Conservation (phyloP, 805 yeast species). For the Teunomyces aglyptinius region DNA sequence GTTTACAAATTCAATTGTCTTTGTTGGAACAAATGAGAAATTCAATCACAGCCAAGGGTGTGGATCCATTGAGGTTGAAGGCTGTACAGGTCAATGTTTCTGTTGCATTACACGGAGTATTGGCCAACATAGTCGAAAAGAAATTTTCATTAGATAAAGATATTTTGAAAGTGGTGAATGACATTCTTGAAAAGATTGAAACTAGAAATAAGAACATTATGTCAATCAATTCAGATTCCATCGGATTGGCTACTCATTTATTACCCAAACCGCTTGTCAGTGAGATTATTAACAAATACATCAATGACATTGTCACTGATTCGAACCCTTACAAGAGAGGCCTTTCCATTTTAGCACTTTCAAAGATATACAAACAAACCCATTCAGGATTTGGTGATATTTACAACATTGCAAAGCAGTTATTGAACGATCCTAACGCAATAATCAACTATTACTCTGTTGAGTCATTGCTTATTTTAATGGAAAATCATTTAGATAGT, state of each 20-base stretch:
- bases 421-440: constrained; percentile 81
- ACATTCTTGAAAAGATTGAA: constrained; percentile 47
- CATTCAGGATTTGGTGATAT: constrained; percentile 40
- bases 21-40: constrained; percentile 77
- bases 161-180: constrained; percentile 46
- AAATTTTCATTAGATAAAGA: constrained; percentile 24
- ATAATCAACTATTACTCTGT: constrained; percentile 73
- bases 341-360: constrained; percentile 25
- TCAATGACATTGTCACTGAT: constrained; percentile 64
- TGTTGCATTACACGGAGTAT: constrained; percentile 58
- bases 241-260: constrained; percentile 47
- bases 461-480: constrained; percentile 52
- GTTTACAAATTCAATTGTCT: constrained; percentile 80
- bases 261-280: constrained; percentile 15
- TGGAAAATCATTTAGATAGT: constrained; percentile 55
- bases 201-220: constrained; percentile 41
- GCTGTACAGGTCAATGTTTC: constrained; percentile 63
- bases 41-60: constrained; percentile 36
- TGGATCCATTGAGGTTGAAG: constrained; percentile 31
- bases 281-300: constrained; percentile 28
- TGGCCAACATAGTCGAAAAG: constrained; percentile 21
- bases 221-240: constrained; percentile 51
- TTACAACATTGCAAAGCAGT: constrained; percentile 55
- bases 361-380: constrained; percentile 27
- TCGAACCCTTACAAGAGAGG: constrained; percentile 64